Conservation (phyloP, 805 yeast species). For the Nematodospora valgi region DNA sequence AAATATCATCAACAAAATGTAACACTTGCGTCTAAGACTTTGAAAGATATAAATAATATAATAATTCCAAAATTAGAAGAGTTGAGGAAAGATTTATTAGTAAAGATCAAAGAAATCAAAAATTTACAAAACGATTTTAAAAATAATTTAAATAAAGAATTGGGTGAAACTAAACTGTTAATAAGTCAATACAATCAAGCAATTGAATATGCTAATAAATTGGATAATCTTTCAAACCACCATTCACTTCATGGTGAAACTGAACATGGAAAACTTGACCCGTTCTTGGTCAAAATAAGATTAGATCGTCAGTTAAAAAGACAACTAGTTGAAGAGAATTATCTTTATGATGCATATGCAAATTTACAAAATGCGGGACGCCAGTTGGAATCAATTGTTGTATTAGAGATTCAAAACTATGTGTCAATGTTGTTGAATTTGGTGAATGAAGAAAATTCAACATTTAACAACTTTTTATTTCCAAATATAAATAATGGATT, state of each 20-base stretch:
- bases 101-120: constrained; percentile 85
- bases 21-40: constrained; percentile 36
- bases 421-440: constrained; percentile 67
- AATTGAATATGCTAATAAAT: constrained; percentile 56
- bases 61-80: constrained; percentile 55
- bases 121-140: constrained; percentile 81
- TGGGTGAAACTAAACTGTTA: constrained; percentile 31
- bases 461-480: constrained; percentile 62
- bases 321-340: constrained; percentile 81
- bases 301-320: constrained; percentile 75
- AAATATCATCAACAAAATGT: constrained; percentile 44
- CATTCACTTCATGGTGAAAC: constrained; percentile 9
- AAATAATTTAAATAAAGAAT: constrained; percentile 65
- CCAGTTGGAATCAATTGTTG: constrained; percentile 82
- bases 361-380: constrained; percentile 86
- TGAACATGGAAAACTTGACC: constrained; percentile 58
- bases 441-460: constrained; percentile 69
- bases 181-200: constrained; percentile 55
- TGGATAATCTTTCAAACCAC: constrained; percentile 19
- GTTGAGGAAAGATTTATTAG: constrained; percentile 65
- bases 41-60: constrained; percentile 46
- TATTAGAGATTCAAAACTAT: constrained; percentile 80
- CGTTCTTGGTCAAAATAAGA: constrained; percentile 67
- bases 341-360: constrained; percentile 81
- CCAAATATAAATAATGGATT: constrained; percentile 56